A percentile compares a stretch with the other conserved stretches of the same genome.
phyloP scores from a whole-genome alignment of 1,139 yeast genomes.

The Scheffersomyces cryptocercus region DNA sequence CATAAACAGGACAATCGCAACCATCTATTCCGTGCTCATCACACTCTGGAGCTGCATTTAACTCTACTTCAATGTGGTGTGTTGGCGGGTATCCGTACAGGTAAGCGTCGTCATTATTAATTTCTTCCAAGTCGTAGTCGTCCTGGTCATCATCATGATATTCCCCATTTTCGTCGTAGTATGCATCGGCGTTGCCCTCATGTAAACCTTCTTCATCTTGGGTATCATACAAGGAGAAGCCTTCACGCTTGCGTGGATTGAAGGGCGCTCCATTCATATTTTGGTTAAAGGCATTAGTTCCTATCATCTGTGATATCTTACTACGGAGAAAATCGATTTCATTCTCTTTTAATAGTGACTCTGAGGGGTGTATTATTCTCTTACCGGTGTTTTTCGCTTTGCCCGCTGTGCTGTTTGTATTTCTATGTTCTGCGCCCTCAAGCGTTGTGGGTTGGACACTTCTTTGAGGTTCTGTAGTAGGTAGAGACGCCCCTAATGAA shows the following conservation, averaged over 20 bases:
- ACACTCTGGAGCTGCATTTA: conserved; percentile 35
- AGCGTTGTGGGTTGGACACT: conserved; percentile 1
- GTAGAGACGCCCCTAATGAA: too few relatives aligned
- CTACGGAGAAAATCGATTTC: conserved; percentile 36
- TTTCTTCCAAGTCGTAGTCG: conserved; percentile 42
- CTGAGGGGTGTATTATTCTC: conserved; percentile 3
- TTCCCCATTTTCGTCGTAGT: conserved; percentile 14
- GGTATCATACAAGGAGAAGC: conserved; percentile 43
- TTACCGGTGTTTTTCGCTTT: neutral
- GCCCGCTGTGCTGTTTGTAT: neutral
- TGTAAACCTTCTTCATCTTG: conserved; percentile 44
- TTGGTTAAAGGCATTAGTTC: conserved; percentile 11
- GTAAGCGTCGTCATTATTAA: conserved; percentile 25
- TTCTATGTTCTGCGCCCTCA: neutral
- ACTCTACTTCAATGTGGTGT: conserved; percentile 47
- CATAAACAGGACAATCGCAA: conserved; percentile 33
- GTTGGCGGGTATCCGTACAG: conserved; percentile 30
- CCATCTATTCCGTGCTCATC: conserved; percentile 31
- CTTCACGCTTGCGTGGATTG: conserved; percentile 17
- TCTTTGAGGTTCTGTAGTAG: conserved; percentile 1
- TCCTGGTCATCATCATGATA: conserved; percentile 25
- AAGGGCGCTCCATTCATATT: conserved; percentile 1
- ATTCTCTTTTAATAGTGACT: conserved; percentile 26
- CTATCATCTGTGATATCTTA: conserved; percentile 28
- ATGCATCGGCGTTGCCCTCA: conserved; percentile 27